phyloP scores from a whole-genome alignment of 176 grass and related monocot genomes.

The Typha latifolia region DNA sequence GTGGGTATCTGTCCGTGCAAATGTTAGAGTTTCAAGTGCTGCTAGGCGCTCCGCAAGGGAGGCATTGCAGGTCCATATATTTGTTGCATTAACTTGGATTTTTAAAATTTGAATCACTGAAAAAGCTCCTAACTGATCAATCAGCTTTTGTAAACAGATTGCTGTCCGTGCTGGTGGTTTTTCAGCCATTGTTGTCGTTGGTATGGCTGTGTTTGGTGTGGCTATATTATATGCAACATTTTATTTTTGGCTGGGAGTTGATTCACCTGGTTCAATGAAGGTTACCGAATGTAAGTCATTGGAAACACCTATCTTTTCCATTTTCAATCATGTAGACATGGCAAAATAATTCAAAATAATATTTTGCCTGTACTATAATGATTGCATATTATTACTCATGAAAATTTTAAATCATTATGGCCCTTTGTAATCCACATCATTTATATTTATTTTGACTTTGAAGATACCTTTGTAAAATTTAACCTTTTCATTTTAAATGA shows the following conservation, averaged over 20 bases:
- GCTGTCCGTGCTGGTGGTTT: conserved; percentile 98
- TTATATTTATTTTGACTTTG: not conserved
- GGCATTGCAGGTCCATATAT: conserved; percentile 81
- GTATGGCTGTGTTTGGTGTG: conserved; percentile 99
- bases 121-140: conserved; percentile 17
- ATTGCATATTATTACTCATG: not conserved
- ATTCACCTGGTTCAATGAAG: conserved; percentile 92
- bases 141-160: conserved; percentile 54
- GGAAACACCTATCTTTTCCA: conserved; percentile 11
- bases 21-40: conserved; percentile 99
- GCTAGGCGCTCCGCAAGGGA: conserved; percentile 97
- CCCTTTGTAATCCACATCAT: not conserved
- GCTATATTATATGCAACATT: conserved; percentile 90
- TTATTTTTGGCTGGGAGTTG: conserved; percentile 86
- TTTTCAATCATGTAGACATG: too few species aligned
- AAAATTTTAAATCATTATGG: not conserved
- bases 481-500: too few species aligned
- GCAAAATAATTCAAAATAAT: not conserved
- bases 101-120: conserved; percentile 1
- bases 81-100: conserved; percentile 13
- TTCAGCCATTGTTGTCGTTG: conserved; percentile 91
- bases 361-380: not conserved
- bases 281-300: conserved; percentile 86
- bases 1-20: conserved; percentile 98
- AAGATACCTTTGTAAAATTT: not conserved